Base-by-base conservation (phyloP, 257 asterid genomes). In the Nicotiana sylvestris region DNA sequence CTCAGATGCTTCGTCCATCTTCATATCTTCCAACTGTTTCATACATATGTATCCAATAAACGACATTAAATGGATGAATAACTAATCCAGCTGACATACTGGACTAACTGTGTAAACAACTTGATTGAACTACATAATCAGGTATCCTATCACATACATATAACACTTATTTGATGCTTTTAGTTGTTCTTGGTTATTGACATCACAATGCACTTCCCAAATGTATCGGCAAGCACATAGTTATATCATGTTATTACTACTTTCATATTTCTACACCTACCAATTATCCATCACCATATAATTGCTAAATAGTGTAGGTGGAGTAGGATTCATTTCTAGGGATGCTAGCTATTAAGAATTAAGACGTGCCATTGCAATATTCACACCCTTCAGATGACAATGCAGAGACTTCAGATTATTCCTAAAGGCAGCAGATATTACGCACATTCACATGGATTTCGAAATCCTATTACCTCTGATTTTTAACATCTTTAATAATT, bases 1-100 rank as follows among this genome's bases (percentile, higher is more conserved):
- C 89, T 94, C 98, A 16, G 93, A 89, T 78, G 98, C 93, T 83
- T 94, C 98, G 82, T 93, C 98, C 95, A 94, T 94, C 88, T 92
- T 90, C 99, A 93, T 91, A 84, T 96, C 99, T 88, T 92, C 97
- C 90, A 94, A 88, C 98, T 94, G 87, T 72, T 65, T 30, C 83
- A 81, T 84, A 35, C 77, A 66, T 83, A 88, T 65, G 83, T 11
- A 83, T 76, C 62, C 30, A 78, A 55, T 67, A 81, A 68, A 69
- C 74, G 9, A 83, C 11, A 72, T 16, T 12, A 11, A 60, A 21
- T 58, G 27, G 25, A 49, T 72, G 39, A 70, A 72, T 49, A 74
- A 49, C 62, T 49, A 15, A 61, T 74, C 62, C 25, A 7, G 39
- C 80, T 74, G 80, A 49, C 80, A 49, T 25, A 74, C 43, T 74